Evolutionary conservation across 768 basidiomycete genomes (phyloP).

Genomic region (Amyloporia xantha): DNA sequence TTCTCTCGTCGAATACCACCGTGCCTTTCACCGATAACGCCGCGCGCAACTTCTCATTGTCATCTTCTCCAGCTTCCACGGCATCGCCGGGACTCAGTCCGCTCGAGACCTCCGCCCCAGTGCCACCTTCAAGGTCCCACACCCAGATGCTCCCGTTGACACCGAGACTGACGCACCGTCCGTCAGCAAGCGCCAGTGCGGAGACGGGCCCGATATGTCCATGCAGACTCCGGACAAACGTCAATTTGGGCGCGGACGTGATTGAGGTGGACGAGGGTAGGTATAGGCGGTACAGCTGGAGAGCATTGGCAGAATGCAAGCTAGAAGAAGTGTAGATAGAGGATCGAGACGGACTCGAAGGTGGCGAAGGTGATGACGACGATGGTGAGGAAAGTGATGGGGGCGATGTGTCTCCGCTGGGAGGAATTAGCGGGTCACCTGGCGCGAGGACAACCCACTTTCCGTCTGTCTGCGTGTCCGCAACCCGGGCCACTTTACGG

Average conservation of each 20-base stretch:
- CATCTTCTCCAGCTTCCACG: background rate
- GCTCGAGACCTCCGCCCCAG: conserved; percentile 26
- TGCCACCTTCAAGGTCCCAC: conserved; percentile 71
- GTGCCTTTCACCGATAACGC: conserved; percentile 30
- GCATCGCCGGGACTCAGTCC: conserved; percentile 4
- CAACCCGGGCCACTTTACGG: conserved; percentile 62
- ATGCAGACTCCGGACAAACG: conserved; percentile 63
- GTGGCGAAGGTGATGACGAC: conserved; percentile 17
- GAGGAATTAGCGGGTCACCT: conserved; percentile 23
- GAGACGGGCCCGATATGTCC: conserved; percentile 64
- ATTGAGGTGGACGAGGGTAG: conserved; percentile 48
- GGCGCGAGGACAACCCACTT: conserved; percentile 81
- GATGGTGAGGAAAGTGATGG: conserved; percentile 18
- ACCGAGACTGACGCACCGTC: conserved; percentile 73
- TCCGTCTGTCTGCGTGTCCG: conserved; percentile 77
- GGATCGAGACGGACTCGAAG: background rate
- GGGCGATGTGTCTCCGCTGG: conserved; percentile 15
- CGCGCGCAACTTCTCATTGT: conserved; percentile 29
- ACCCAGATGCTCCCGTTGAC: conserved; percentile 74
- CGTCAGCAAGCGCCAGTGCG: conserved; percentile 70
- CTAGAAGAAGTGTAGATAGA: conserved; percentile 25
- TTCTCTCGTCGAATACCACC: conserved; percentile 68
- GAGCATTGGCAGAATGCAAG: conserved; percentile 42
- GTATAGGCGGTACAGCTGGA: conserved; percentile 72
- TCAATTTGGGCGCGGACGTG: conserved; percentile 53